Base-by-base conservation (phyloP, 2,329 filamentous ascomycete genomes). In the Orbilia quercus region DNA sequence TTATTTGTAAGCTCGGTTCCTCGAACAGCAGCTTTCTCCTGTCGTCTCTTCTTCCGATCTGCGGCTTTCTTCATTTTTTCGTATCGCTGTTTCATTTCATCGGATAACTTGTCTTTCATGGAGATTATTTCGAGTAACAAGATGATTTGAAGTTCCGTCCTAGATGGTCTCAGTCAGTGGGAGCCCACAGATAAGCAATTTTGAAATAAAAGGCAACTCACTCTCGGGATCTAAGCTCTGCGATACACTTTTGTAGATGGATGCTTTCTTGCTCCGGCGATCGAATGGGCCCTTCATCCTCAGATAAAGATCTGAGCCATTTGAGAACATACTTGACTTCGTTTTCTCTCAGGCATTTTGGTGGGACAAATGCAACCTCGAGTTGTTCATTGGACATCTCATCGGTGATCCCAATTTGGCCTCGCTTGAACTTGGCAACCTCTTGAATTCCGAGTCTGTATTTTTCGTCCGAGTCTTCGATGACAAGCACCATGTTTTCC, bases 121-220 rank as follows among this genome's bases (percentile, higher is more conserved):
- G 90, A 89, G 20, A 93, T 81, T 14, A 92, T 87, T 78, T 95
- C 91, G 4, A 95, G 83, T 57, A 92, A 88, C 31, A 95, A 79
- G 62, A 94, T 91, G 81, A 94, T 87, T 79, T 95, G 91, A 40
- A 93, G 82, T 77, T 93, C 89, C 0, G 90, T 92, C 81, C 69
- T 31, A 31, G 28, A 5, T 73, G 22, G 12, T 44, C 11, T 16
- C 28, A 11, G 36, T 2, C 1, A 42, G 53, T 12, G 18, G 12
- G 25, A 3, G 11, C 55, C 14, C 12, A 18, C 0, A 9, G n/a
- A 31, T 28, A 14, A 31, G 28, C 28, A 4, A 31, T 9, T n/a
- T 5, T 12, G n/a, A 1, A 9, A 58, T 25, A 7, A 28, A n/a
- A 48, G 28, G 12, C 7, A n/a, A 28, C 69, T 66, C 20, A 73